Percentiles rank a stretch among this genome's conserved stretches.
phyloP scores from a whole-genome alignment of 768 basidiomycete genomes.

The Suillus weaverae region DNA sequence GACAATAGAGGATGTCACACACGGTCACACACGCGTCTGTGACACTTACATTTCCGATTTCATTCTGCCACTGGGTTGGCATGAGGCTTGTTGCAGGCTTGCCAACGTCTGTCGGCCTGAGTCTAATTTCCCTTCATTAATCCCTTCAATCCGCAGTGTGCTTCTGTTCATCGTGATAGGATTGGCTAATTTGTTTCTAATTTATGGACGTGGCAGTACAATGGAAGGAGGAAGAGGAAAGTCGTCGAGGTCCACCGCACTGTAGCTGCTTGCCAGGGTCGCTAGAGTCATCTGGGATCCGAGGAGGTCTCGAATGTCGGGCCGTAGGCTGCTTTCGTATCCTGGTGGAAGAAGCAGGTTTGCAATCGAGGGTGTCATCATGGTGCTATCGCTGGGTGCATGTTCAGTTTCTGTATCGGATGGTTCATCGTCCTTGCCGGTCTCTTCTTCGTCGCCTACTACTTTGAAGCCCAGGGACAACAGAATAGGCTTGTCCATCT shows the following conservation, averaged over 20 bases:
- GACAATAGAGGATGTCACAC: constrained; percentile 13
- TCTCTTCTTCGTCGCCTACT: constrained; percentile 6
- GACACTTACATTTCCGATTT: constrained; percentile 8
- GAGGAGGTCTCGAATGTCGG: background rate
- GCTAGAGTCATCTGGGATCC: constrained; percentile 19
- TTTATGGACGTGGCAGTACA: constrained; percentile 2
- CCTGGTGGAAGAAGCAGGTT: background rate
- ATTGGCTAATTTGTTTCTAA: background rate
- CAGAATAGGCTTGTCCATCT: constrained; percentile 48
- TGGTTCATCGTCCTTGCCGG: constrained; percentile 14
- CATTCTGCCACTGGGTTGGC: background rate
- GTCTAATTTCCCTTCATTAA: background rate
- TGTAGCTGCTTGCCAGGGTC: constrained; percentile 37
- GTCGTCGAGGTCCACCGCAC: constrained; percentile 44
- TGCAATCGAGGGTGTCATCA: background rate
- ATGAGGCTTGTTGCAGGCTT: constrained; percentile 1
- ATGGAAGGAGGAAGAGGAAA: constrained; percentile 46
- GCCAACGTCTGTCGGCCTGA: background rate
- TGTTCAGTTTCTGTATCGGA: constrained; percentile 9
- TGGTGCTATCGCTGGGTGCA: background rate
- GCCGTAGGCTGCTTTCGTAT: no score
- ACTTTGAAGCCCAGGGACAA: constrained; percentile 31
- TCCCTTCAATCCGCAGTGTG: background rate
- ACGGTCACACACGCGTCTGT: constrained; percentile 9
- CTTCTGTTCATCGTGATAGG: background rate